Evolutionary conservation across 2,329 filamentous ascomycete species (phyloP).

Genomic region (Plenodomus tracheiphilus): DNA sequence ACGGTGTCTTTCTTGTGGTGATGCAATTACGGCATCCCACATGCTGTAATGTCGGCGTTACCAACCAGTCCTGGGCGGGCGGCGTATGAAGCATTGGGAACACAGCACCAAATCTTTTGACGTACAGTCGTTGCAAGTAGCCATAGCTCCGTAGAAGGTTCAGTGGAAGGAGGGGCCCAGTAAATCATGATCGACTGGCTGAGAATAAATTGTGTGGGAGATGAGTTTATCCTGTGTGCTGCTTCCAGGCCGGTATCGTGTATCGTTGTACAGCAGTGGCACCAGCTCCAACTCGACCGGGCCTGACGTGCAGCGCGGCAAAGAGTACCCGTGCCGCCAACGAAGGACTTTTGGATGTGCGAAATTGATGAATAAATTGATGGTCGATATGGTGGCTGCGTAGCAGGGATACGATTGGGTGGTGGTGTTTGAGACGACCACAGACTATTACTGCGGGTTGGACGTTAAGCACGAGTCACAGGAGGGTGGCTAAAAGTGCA

Average conservation of each 20-base stretch:
- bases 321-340: slow-evolving; percentile 11
- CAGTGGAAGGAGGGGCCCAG: not conserved
- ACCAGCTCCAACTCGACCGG: slow-evolving; percentile 24
- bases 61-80: too few species aligned
- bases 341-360: slow-evolving; percentile 5
- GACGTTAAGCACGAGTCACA: not conserved
- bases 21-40: too few species aligned
- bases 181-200: not conserved
- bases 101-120: not conserved
- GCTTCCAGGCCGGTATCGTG: slow-evolving; percentile 22
- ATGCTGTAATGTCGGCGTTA: not conserved
- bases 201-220: slow-evolving; percentile 8
- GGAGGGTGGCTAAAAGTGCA: not conserved
- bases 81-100: not conserved
- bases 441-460: not conserved
- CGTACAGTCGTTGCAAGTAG: not conserved
- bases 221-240: slow-evolving; percentile 12
- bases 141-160: not conserved
- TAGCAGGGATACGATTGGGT: not conserved
- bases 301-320: slow-evolving; percentile 34
- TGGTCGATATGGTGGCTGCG: too few species aligned
- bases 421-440: not conserved
- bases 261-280: slow-evolving; percentile 29
- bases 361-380: slow-evolving; percentile 1
- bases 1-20: slow-evolving; percentile 6